These are phyloP conservation scores for Auricularia heimuer DNA, from an alignment of 768 basidiomycete genomes.

Conservation along the genomic window DNA sequence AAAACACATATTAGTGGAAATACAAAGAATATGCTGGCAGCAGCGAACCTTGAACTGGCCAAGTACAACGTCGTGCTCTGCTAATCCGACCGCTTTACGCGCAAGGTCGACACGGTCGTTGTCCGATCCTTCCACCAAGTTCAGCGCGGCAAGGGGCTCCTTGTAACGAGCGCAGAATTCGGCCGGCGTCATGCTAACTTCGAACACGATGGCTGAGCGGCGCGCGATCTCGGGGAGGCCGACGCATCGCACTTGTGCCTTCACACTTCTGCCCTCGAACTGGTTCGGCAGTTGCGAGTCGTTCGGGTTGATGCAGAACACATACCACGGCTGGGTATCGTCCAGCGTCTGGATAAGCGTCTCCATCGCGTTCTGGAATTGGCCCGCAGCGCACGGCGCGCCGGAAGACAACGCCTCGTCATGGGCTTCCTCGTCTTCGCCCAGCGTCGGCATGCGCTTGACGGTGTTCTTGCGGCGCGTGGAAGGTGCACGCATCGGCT, in stretches of 20 bases:
- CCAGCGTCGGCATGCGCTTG: constrained; percentile 47
- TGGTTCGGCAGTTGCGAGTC: constrained; percentile 93
- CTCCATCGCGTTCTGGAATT: constrained; percentile 77
- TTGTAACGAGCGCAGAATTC: constrained; percentile 83
- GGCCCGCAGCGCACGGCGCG: constrained; percentile 72
- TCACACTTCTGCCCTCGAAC: constrained; percentile 83
- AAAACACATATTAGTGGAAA: constrained; percentile 3
- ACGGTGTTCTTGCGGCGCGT: constrained; percentile 72
- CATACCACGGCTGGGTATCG: constrained; percentile 84
- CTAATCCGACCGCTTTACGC: constrained; percentile 42
- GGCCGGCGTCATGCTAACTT: constrained; percentile 73
- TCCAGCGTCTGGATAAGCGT: constrained; percentile 79
- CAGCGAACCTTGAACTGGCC: constrained; percentile 68
- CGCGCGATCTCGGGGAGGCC: constrained; percentile 72
- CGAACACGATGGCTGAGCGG: constrained; percentile 56
- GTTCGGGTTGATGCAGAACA: constrained; percentile 91
- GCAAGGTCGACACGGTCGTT: constrained; percentile 52
- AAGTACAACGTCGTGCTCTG: constrained; percentile 65
- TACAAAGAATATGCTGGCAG: neutral
- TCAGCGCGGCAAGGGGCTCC: constrained; percentile 48
- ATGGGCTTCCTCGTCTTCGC: constrained; percentile 36
- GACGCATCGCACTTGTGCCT: constrained; percentile 78
- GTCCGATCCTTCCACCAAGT: constrained; percentile 51
- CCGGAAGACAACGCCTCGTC: constrained; percentile 21
- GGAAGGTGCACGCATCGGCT: constrained; percentile 90